Evolutionary conservation across 2,329 filamentous ascomycete species (phyloP).

Genomic region (Raffaelea arxii): DNA sequence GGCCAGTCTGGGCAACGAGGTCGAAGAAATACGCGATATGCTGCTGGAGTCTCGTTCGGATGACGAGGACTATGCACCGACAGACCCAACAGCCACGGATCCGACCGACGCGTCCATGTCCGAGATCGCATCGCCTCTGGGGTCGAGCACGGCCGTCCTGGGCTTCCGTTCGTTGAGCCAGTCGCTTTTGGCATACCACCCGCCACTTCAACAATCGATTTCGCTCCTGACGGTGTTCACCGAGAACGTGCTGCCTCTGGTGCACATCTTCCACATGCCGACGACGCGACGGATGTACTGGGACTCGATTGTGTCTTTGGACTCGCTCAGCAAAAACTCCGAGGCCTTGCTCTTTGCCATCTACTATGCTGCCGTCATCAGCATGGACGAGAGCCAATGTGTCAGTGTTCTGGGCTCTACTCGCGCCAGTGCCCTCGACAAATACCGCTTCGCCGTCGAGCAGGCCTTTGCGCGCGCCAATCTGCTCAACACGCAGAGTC

Average conservation of each 20-base stretch:
- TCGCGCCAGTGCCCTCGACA: constrained; percentile 4
- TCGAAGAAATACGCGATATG: constrained; percentile 1
- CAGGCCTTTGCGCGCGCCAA: constrained; percentile 46
- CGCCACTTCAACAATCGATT: background rate
- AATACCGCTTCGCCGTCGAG: constrained; percentile 39
- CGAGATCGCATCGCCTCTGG: background rate
- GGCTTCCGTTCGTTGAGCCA: background rate
- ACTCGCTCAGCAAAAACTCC: constrained; percentile 8
- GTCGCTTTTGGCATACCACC: constrained; percentile 1
- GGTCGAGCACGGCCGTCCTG: background rate
- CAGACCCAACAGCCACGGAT: background rate
- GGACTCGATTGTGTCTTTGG: constrained; percentile 11
- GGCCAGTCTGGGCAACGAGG: constrained; percentile 1
- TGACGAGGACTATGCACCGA: background rate
- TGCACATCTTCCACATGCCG: constrained; percentile 21
- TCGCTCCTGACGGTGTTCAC: background rate
- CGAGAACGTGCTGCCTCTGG: constrained; percentile 8
- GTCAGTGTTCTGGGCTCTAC: background rate
- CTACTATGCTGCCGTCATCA: constrained; percentile 42
- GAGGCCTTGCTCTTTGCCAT: constrained; percentile 33
- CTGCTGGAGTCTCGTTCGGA: background rate
- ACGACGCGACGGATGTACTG: constrained; percentile 14
- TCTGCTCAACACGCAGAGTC: constrained; percentile 45
- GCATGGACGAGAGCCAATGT: constrained; percentile 41
- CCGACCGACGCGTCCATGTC: background rate